These are phyloP conservation scores for Flaveria ramosissima DNA, from an alignment of 129 eudicot species.

Conservation along the genomic window DNA sequence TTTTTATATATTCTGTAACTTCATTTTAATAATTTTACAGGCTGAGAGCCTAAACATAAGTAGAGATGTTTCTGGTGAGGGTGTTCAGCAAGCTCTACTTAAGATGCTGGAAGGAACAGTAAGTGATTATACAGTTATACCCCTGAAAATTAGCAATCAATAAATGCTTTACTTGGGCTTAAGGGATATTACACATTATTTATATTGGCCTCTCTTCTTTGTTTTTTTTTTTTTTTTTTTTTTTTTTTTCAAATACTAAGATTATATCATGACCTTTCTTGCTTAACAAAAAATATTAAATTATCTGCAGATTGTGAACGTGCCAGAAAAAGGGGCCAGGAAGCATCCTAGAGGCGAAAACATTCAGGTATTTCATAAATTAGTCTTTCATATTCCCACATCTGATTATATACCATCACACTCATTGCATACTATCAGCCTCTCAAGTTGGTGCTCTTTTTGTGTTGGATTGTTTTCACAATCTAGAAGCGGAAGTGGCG, in stretches of 20 bases:
- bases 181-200: constrained; percentile 2
- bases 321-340: constrained; percentile 90
- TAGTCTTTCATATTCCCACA: constrained; percentile 9
- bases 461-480: background rate
- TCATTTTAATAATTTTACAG: constrained; percentile 38
- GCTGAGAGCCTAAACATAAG: constrained; percentile 79
- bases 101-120: constrained; percentile 99
- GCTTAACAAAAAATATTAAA: constrained; percentile 1
- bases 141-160: background rate
- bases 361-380: constrained; percentile 60
- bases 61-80: constrained; percentile 98
- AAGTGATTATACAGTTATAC: constrained; percentile 36
- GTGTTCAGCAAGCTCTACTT: constrained; percentile 94
- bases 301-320: constrained; percentile 71
- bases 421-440: background rate
- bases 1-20: background rate
- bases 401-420: background rate
- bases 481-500: background rate
- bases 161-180: background rate
- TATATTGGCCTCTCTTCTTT: background rate
- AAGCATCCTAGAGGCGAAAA: constrained; percentile 92
- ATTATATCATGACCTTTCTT: background rate
- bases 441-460: background rate
- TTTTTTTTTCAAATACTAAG: constrained; percentile 1
- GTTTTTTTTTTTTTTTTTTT: background rate